These are phyloP conservation scores for Mycena galericulata DNA, from an alignment of 768 basidiomycete species.

Conservation along the genomic window DNA sequence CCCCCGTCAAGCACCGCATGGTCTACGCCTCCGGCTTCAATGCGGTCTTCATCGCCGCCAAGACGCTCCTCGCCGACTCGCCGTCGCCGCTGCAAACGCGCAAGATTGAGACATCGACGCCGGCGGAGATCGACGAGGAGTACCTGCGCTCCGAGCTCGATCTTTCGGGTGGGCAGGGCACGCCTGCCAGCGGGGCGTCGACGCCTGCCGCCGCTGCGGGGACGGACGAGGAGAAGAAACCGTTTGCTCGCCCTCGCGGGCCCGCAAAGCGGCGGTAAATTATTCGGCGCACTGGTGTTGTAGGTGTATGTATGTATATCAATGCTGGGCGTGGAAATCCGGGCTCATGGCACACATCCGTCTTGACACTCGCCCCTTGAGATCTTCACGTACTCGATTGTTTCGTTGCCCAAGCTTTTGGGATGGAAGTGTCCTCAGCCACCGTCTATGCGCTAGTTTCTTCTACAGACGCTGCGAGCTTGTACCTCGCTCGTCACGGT, in stretches of 20 bases:
- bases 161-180: constrained; percentile 35
- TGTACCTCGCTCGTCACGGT: too few relatives aligned
- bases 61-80: constrained; percentile 57
- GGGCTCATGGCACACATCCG: too few relatives aligned
- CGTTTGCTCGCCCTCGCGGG: constrained; percentile 79
- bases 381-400: too few relatives aligned
- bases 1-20: constrained; percentile 90
- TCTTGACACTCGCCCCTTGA: too few relatives aligned
- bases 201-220: constrained; percentile 21
- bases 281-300: not conserved
- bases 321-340: not conserved
- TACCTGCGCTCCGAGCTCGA: constrained; percentile 73
- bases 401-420: too few relatives aligned
- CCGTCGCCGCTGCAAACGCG: constrained; percentile 57
- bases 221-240: constrained; percentile 47
- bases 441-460: too few relatives aligned
- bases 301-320: constrained; percentile 2
- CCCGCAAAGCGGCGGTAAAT: constrained; percentile 63
- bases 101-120: constrained; percentile 89
- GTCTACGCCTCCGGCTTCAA: constrained; percentile 82
- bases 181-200: constrained; percentile 30
- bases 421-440: too few relatives aligned
- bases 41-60: constrained; percentile 67
- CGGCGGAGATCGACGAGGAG: constrained; percentile 73
- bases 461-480: too few relatives aligned